Base-by-base conservation (phyloP, 768 basidiomycete genomes). In the Epithele typhae region DNA sequence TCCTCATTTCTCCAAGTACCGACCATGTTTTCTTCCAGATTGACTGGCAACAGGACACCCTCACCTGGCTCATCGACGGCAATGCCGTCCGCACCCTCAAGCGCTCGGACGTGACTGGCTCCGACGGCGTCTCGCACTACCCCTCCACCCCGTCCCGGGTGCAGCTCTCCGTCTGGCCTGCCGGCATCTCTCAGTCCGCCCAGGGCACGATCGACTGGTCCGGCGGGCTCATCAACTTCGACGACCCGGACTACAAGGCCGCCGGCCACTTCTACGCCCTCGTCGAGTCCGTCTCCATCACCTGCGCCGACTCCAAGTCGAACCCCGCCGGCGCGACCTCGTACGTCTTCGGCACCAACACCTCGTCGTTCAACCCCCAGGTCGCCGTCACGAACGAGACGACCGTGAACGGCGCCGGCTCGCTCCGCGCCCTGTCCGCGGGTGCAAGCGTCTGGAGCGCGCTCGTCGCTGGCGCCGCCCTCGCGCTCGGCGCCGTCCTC, bases 81-180 rank as follows among this genome's bases (percentile, higher is more conserved):
- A 75, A 79, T 19, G 71, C 70, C 21, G 84, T 89, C 5, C 84
- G 87, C 40, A 86, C 81, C 6, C 58, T 92, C 45, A 70, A 78
- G 24, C 79, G 79, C 53, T 62, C 74, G 2, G 81, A 87, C 54
- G 40, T 30, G 22, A 74, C 75, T 9, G 74, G 79, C 53, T 61
- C 36, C 32, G 72, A 71, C n/a, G 82, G 84, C 37, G 68, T 84
- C 36, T 68, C 64, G 47, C 66, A 80, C 45, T 92, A 81, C 64
- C 91, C 91, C 7, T 77, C 67, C 46, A 91, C 90, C 2, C 90
- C 92, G 3, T 77, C 87, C 25, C 81, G 87, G 35, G 75, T 93
- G 36, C 87, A 93, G 64, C 63, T 93, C 46, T 72, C 84, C 51
- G 55, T 92, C 43, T 92, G 90, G 89, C 84, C 89, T n/a, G 84